These are phyloP conservation scores for Aspergillus asperescens DNA, from an alignment of 495 filamentous ascomycete species.

Conservation along the genomic window DNA sequence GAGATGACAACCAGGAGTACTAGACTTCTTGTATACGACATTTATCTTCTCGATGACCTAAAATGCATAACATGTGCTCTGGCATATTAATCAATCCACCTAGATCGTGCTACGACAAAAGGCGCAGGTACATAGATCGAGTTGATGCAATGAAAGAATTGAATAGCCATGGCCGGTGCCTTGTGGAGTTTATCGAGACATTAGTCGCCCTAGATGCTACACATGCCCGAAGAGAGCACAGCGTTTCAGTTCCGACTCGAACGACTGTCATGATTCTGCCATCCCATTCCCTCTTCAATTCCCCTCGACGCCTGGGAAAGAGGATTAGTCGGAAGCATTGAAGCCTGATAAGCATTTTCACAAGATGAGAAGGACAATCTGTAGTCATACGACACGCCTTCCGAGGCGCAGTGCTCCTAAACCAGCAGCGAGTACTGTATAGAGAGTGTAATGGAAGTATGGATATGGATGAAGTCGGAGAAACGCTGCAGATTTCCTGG, in stretches of 20 bases:
- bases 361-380: not conserved
- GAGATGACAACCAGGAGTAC: constrained; percentile 86
- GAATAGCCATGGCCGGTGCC: not conserved
- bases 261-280: not conserved
- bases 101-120: constrained; percentile 14
- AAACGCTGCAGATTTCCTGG: not conserved
- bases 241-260: not conserved
- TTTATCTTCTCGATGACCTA: constrained; percentile 16
- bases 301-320: not conserved
- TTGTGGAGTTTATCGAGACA: not conserved
- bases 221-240: not conserved
- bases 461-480: not conserved
- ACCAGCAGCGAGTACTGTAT: not conserved
- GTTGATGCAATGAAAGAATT: constrained; percentile 16
- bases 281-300: not conserved
- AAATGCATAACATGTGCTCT: constrained; percentile 16
- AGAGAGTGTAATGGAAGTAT: not conserved
- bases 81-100: constrained; percentile 9
- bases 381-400: not conserved
- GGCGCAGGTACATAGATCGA: constrained; percentile 16
- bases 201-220: no score
- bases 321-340: not conserved
- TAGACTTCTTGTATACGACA: constrained; percentile 47
- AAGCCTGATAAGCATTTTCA: not conserved
- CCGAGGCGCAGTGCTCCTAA: not conserved